Evolutionary conservation across 495 filamentous ascomycete genomes (phyloP), one percentile per base, ranked within the genome.

Genomic region (Penicillium alfredii): DNA sequence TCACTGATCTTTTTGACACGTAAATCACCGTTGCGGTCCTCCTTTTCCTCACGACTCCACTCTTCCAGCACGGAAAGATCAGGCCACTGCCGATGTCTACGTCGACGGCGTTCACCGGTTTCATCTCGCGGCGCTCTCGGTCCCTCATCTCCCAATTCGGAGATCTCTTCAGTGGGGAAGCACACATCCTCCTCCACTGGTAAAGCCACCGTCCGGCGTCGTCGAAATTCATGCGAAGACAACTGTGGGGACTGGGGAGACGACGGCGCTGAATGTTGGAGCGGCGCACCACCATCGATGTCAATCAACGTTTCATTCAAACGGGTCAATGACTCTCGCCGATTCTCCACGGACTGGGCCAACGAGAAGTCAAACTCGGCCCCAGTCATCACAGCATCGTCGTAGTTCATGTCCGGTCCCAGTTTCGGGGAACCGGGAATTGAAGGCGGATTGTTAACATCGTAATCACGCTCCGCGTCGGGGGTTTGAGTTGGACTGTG

Each of bases 371-470:
- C 69, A 58, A 64, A 73, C 37, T 63, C 67, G 21, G 54, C 61
- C 27, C 64, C 75, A 34, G 62, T 74, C 25, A 87, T 71, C 71
- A 94, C 77, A 25, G 81, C 72, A 73, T 94, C 88, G 30, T 86
- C 83, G 53, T 79, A 93, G 38, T 71, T 81, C 69, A 84, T 75
- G 32, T 74, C 53, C 30, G 66, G 52, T 36, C 76, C 72, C 40
- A 77, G 18, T 31, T 65, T 64, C 0, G 92, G 92, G 12, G 84
- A 82, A 4, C 76, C 78, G 0, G 92, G 92, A 12, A 94, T 77
- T 0, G 92, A 97, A 1, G 92, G 92, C n/a, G 92, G 92, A 49
- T 95, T 94, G 51, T 98, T 98, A 40, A 97, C 76, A 74, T 94
- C 82, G 57, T 88, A 88, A 20, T 72, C 63, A 24, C 64, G 60